phyloP scores from a whole-genome alignment of 2,329 filamentous ascomycete genomes.

The Aspergillus fijiensis region DNA sequence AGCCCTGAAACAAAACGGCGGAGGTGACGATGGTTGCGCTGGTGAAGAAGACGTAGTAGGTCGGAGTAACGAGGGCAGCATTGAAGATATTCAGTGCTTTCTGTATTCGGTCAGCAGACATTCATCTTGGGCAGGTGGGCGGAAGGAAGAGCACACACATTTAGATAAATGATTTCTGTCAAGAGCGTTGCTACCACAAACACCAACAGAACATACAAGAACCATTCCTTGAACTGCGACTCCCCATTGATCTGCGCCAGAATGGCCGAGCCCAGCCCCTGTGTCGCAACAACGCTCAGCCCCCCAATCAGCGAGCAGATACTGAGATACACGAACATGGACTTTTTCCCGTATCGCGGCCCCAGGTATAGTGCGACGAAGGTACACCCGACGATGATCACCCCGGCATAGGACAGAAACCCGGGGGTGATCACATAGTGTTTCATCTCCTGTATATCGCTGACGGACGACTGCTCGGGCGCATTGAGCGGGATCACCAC shows the following conservation, averaged over 20 bases:
- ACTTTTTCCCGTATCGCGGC: conserved; percentile 89
- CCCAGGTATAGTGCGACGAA: conserved; percentile 77
- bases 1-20: conserved; percentile 86
- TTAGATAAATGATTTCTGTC: conserved; percentile 92
- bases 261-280: conserved; percentile 88
- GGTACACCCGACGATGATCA: conserved; percentile 71
- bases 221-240: conserved; percentile 96
- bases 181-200: conserved; percentile 88
- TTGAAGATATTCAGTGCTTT: conserved; percentile 99
- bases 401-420: conserved; percentile 79
- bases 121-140: neutral
- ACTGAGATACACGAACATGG: conserved; percentile 95
- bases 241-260: conserved; percentile 79
- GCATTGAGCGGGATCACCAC: conserved; percentile 95
- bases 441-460: conserved; percentile 90
- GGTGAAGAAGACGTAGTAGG: conserved; percentile 98
- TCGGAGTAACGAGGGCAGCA: conserved; percentile 92
- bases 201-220: conserved; percentile 84
- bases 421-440: conserved; percentile 79
- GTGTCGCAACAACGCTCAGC: conserved; percentile 89
- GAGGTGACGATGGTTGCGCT: conserved; percentile 93
- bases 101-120: conserved; percentile 49
- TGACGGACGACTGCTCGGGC: conserved; percentile 78
- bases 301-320: conserved; percentile 95
- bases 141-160: conserved; percentile 62